These are phyloP conservation scores for Chiua virens DNA, from an alignment of 768 basidiomycete genomes.

Conservation along the genomic window DNA sequence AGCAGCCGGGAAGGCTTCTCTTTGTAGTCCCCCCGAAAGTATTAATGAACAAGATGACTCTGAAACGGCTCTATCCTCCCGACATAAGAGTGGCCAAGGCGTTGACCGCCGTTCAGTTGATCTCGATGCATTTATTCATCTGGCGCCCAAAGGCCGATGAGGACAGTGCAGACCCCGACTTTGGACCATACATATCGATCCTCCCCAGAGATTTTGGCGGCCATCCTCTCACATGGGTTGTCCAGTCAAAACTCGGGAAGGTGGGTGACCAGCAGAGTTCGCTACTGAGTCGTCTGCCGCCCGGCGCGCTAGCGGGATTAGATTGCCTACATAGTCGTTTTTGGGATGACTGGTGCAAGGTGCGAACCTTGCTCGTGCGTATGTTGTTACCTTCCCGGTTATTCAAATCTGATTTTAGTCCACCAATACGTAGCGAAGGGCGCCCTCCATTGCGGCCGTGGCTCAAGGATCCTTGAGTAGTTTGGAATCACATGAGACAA, in stretches of 20 bases:
- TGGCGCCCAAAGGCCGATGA: constrained; percentile 49
- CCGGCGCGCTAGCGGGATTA: constrained; percentile 42
- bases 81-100: constrained; percentile 14
- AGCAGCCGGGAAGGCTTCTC: constrained; percentile 55
- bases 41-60: constrained; percentile 72
- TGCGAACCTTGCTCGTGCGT: constrained; percentile 54
- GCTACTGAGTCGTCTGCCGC: constrained; percentile 50
- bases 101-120: constrained; percentile 68
- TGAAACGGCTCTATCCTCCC: constrained; percentile 57
- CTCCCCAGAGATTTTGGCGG: constrained; percentile 70
- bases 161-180: constrained; percentile 52
- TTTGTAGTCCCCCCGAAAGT: constrained; percentile 70
- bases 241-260: constrained; percentile 26
- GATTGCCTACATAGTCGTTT: constrained; percentile 49
- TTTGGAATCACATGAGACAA: constrained; percentile 6
- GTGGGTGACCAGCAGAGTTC: constrained; percentile 16
- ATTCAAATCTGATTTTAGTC: background rate
- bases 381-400: background rate
- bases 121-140: constrained; percentile 78
- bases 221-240: constrained; percentile 83
- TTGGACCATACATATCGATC: constrained; percentile 77
- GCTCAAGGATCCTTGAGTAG: background rate
- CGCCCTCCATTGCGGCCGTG: background rate
- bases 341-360: constrained; percentile 55
- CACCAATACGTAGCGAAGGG: constrained; percentile 5